A percentile compares a stretch with the other conserved stretches of the same genome.
These are phyloP conservation scores for Talaromyces sp. DNA, from an alignment of 2,329 filamentous ascomycete genomes.

Conservation along the genomic window DNA sequence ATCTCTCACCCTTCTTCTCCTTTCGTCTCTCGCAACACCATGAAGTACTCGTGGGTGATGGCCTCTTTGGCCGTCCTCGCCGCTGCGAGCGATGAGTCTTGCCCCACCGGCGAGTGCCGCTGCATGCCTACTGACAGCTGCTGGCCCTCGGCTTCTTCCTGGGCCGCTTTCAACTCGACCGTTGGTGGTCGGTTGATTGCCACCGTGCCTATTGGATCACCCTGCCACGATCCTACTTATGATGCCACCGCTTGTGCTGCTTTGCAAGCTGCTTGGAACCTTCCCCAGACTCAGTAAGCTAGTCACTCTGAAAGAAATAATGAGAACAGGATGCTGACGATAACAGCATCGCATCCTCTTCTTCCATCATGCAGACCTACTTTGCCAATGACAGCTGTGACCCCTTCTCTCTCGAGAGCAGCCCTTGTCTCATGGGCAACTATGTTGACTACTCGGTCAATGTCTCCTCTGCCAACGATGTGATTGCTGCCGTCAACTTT, in stretches of 20 bases:
- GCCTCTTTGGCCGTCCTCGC: not conserved
- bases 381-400: constrained; percentile 34
- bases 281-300: constrained; percentile 10
- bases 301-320: not conserved
- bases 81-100: not conserved
- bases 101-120: not conserved
- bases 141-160: constrained; percentile 38
- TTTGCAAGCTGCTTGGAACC: not conserved
- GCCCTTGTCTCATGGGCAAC: constrained; percentile 29
- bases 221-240: constrained; percentile 27
- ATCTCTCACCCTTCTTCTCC: too few species aligned
- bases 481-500: constrained; percentile 11
- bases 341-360: constrained; percentile 22
- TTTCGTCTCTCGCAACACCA: not conserved
- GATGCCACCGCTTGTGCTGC: constrained; percentile 1
- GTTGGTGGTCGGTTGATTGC: constrained; percentile 36
- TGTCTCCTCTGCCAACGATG: constrained; percentile 22
- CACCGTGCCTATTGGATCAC: constrained; percentile 30
- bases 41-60: constrained; percentile 8
- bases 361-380: constrained; percentile 32
- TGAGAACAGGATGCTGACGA: not conserved
- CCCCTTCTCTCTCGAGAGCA: constrained; percentile 25
- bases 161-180: constrained; percentile 37
- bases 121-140: constrained; percentile 32
- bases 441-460: constrained; percentile 36